Evolutionary conservation across 2,329 filamentous ascomycete genomes (phyloP).

Genomic region (Aspergillus neotritici): DNA sequence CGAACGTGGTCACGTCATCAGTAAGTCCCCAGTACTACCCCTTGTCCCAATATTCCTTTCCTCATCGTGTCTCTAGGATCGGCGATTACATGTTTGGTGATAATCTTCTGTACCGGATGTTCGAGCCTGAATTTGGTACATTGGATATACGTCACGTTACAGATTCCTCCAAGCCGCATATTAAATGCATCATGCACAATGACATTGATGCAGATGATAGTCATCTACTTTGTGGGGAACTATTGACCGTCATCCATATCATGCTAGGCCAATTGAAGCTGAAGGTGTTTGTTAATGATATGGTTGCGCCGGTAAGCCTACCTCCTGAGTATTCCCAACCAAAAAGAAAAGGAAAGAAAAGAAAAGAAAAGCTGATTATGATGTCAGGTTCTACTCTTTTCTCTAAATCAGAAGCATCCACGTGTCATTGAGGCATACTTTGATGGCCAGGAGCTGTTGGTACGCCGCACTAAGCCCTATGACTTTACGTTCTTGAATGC

Average conservation of each 20-base stretch:
- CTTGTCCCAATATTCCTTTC: no score
- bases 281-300: neutral
- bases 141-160: neutral
- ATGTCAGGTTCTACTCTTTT: neutral
- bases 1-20: no score
- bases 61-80: neutral
- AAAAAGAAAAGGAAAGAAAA: no score
- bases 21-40: no score
- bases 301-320: neutral
- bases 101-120: neutral
- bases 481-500: neutral
- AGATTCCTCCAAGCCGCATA: neutral
- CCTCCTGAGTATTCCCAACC: slow-evolving; percentile 2
- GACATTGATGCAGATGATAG: neutral
- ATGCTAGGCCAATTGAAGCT: slow-evolving; percentile 1
- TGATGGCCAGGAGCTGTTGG: slow-evolving; percentile 3
- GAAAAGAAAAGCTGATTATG: neutral
- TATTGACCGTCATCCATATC: neutral
- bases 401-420: slow-evolving; percentile 1
- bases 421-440: slow-evolving; percentile 5
- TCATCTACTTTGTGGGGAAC: neutral
- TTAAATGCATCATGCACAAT: slow-evolving; percentile 2
- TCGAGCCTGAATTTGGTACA: neutral
- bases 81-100: neutral
- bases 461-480: neutral